Evolutionary conservation across 148 eudicot species (phyloP).

Genomic region (Camellia japonica): DNA sequence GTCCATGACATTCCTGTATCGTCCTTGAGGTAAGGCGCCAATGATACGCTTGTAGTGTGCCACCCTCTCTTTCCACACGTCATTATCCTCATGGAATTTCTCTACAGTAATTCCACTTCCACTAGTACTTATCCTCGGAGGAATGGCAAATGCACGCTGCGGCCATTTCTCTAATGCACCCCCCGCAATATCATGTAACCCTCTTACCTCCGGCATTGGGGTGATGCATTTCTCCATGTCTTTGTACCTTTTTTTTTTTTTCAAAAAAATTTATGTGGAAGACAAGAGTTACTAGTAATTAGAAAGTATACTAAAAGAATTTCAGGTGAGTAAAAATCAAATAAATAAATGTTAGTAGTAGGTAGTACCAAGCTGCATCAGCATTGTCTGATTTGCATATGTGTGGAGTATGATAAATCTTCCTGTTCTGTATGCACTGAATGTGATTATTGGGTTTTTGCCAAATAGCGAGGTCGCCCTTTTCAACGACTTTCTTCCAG

Average conservation of each 20-base stretch:
- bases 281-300: too few species aligned
- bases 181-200: slow-evolving; percentile 65
- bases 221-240: slow-evolving; percentile 84
- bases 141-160: slow-evolving; percentile 68
- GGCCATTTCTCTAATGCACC: slow-evolving; percentile 91
- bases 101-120: slow-evolving; percentile 50
- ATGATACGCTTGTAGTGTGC: slow-evolving; percentile 51
- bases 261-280: neutral
- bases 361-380: slow-evolving; percentile 68
- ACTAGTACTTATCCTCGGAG: slow-evolving; percentile 76
- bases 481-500: slow-evolving; percentile 82
- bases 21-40: slow-evolving; percentile 48
- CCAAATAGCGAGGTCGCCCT: slow-evolving; percentile 78
- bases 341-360: neutral
- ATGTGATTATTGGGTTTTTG: slow-evolving; percentile 86
- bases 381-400: slow-evolving; percentile 69
- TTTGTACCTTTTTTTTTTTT: slow-evolving; percentile 51
- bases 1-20: slow-evolving; percentile 76
- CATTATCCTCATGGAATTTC: slow-evolving; percentile 59
- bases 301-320: too few species aligned
- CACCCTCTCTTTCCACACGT: slow-evolving; percentile 66
- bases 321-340: too few species aligned
- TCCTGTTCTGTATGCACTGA: slow-evolving; percentile 51
- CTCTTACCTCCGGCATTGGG: slow-evolving; percentile 76
- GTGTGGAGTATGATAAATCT: slow-evolving; percentile 38